Conservation (phyloP, 2,329 filamentous ascomycete genomes). For the Pseudocercospora musae region DNA sequence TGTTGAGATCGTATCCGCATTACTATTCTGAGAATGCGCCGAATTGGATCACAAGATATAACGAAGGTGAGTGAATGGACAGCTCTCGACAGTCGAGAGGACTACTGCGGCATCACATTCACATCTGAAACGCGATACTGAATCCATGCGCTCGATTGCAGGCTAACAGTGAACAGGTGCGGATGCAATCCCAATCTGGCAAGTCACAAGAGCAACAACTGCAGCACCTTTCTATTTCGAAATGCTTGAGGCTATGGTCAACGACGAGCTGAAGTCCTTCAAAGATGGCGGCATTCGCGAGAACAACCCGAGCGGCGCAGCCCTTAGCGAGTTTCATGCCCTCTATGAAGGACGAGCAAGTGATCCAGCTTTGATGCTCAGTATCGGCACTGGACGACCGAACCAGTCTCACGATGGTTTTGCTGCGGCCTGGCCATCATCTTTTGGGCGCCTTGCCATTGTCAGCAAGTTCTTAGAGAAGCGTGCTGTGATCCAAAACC, state of each 20-base stretch:
- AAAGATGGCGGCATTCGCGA: conserved; percentile 52
- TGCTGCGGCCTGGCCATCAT: conserved; percentile 44
- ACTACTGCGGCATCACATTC: too few relatives aligned
- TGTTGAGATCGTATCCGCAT: conserved; percentile 49
- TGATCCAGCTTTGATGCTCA: conserved; percentile 45
- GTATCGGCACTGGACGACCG: conserved; percentile 47
- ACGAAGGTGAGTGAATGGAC: conserved; percentile 36
- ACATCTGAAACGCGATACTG: background rate
- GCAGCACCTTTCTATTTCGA: conserved; percentile 54
- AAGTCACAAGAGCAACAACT: conserved; percentile 52
- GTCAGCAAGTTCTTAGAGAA: conserved; percentile 48
- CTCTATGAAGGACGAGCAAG: conserved; percentile 42
- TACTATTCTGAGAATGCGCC: conserved; percentile 41
- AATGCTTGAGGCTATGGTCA: conserved; percentile 45
- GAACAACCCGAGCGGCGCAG: conserved; percentile 50
- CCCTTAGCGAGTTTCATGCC: conserved; percentile 47
- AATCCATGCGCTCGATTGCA: background rate
- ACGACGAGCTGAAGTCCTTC: conserved; percentile 41
- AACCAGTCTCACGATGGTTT: conserved; percentile 46
- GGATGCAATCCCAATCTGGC: conserved; percentile 48
- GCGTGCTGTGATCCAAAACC: conserved; percentile 48
- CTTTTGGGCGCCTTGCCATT: conserved; percentile 41
- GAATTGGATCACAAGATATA: conserved; percentile 46
- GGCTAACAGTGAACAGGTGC: conserved; percentile 21
- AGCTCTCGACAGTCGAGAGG: too few relatives aligned